Conservation (phyloP, 306 rosid genomes). For the Trifolium dubium region DNA sequence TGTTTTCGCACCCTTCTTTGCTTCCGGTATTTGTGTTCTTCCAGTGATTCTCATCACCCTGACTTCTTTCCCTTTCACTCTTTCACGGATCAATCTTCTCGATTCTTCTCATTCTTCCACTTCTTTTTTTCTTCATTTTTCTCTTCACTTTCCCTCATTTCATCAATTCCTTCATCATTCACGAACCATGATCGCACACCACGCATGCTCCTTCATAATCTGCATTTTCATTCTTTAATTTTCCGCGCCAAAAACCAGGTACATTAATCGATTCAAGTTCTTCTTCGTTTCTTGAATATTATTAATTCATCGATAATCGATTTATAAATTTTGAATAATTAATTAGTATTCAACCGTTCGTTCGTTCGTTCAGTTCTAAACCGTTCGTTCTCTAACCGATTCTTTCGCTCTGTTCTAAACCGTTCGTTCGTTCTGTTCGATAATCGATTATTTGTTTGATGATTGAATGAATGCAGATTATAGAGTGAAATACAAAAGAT, state of each 20-base stretch:
- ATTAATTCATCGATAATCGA: not conserved
- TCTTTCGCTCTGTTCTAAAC: no score
- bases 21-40: slow-evolving; percentile 45
- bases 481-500: not conserved
- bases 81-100: not conserved
- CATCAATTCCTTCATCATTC: not conserved
- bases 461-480: not conserved
- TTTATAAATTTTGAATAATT: not conserved
- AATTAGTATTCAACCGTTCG: slow-evolving; percentile 4
- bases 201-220: not conserved
- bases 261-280: not conserved
- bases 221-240: slow-evolving; percentile 2
- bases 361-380: not conserved
- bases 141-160: not conserved
- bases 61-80: not conserved
- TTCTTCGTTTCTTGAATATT: not conserved
- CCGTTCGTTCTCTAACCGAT: no score
- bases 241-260: slow-evolving; percentile 33
- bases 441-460: slow-evolving; percentile 2
- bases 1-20: not conserved
- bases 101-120: not conserved
- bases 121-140: not conserved
- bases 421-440: not conserved
- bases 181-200: not conserved
- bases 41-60: slow-evolving; percentile 41